Evolutionary conservation across 2,329 filamentous ascomycete genomes (phyloP).

Genomic region (Cladobotryum mycophilum): DNA sequence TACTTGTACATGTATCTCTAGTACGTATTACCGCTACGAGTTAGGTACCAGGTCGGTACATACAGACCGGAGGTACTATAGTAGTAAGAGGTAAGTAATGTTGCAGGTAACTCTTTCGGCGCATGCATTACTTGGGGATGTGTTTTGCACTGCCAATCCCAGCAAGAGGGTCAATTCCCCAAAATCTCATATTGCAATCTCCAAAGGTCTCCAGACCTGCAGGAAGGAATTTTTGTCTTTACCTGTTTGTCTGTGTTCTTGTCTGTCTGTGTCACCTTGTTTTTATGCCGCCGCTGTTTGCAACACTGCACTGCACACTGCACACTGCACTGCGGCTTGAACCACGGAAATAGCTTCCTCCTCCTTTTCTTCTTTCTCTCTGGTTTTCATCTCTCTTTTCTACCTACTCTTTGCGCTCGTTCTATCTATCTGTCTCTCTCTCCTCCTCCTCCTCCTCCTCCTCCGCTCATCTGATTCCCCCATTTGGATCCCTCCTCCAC

Average conservation of each 20-base stretch:
- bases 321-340: too few species aligned
- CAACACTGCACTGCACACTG: not conserved
- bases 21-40: too few species aligned
- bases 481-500: not conserved
- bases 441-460: constrained; percentile 10
- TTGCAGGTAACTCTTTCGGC: too few species aligned
- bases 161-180: not conserved
- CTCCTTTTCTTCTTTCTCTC: constrained; percentile 11
- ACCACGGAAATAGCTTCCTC: not conserved
- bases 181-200: constrained; percentile 13
- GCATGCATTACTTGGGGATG: too few species aligned
- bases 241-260: not conserved
- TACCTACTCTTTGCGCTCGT: constrained; percentile 5
- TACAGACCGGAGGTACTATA: too few species aligned
- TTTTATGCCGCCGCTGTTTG: not conserved
- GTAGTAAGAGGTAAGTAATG: too few species aligned
- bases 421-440: constrained; percentile 7
- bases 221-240: not conserved
- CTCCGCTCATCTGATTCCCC: constrained; percentile 4
- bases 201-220: constrained; percentile 1
- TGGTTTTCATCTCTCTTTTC: constrained; percentile 8
- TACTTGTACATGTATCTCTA: too few species aligned
- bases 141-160: too few species aligned
- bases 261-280: not conserved
- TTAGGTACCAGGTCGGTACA: too few species aligned